phyloP scores from a whole-genome alignment of 2,329 filamentous ascomycete genomes.

The Calonectria pauciramosa region DNA sequence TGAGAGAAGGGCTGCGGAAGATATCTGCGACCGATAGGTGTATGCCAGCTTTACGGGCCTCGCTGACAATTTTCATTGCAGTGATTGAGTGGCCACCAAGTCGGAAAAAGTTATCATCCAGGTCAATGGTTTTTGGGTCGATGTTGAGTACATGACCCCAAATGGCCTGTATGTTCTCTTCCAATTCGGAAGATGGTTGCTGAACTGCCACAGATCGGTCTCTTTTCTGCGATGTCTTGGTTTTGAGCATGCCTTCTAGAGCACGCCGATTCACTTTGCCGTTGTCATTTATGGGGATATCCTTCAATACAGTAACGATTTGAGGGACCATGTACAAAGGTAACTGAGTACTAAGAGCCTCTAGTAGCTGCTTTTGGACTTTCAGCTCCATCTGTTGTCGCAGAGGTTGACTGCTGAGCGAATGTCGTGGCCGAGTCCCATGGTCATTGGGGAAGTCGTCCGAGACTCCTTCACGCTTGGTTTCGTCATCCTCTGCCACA shows the following conservation, averaged over 20 bases:
- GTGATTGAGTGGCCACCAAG: constrained; percentile 46
- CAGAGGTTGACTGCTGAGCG: constrained; percentile 6
- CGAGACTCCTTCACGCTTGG: too few relatives aligned
- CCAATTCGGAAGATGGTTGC: neutral
- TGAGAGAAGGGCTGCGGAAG: constrained; percentile 20
- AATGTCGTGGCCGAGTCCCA: neutral
- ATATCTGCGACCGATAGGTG: constrained; percentile 25
- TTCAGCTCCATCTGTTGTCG: neutral
- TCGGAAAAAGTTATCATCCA: constrained; percentile 45
- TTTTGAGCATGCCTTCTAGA: neutral
- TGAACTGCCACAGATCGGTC: neutral
- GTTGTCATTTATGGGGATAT: constrained; percentile 35
- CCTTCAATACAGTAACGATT: constrained; percentile 36
- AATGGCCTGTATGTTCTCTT: constrained; percentile 6
- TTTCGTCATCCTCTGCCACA: too few relatives aligned
- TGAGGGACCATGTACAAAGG: constrained; percentile 46
- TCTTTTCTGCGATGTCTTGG: neutral
- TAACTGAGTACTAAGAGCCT: neutral
- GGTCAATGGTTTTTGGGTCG: constrained; percentile 43
- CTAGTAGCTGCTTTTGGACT: neutral
- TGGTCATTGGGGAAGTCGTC: constrained; percentile 39
- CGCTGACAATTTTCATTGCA: constrained; percentile 38
- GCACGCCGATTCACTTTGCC: neutral
- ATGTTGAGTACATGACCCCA: constrained; percentile 33
- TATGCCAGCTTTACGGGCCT: constrained; percentile 21